These are phyloP conservation scores for Colletotrichum trifolii DNA, from an alignment of 2,329 filamentous ascomycete species.

Conservation along the genomic window DNA sequence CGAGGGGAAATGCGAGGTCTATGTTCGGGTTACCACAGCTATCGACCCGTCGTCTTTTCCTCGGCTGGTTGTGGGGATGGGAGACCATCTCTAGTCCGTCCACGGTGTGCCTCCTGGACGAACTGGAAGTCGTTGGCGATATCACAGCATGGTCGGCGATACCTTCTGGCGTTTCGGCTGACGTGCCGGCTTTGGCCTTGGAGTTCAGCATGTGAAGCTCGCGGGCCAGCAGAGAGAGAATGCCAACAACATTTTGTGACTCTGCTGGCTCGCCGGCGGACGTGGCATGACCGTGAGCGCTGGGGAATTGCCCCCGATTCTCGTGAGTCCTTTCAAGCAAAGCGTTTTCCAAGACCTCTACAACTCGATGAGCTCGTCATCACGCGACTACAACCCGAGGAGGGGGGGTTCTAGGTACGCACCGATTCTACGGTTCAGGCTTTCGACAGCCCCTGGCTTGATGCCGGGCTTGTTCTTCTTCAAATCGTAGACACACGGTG, in stretches of 20 bases:
- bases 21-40: conserved; percentile 41
- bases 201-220: conserved; percentile 39
- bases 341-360: conserved; percentile 35
- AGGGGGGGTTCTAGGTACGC: neutral
- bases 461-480: conserved; percentile 42
- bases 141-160: conserved; percentile 8
- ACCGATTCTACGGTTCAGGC: conserved; percentile 40
- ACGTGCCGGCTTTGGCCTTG: neutral
- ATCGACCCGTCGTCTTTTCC: conserved; percentile 39
- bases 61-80: conserved; percentile 28
- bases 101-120: conserved; percentile 8
- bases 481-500: conserved; percentile 40
- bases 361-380: neutral
- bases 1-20: conserved; percentile 35
- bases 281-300: neutral
- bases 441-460: conserved; percentile 40
- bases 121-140: conserved; percentile 28
- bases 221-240: conserved; percentile 37
- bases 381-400: neutral
- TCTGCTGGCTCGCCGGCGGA: conserved; percentile 8
- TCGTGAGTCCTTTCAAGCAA: conserved; percentile 26
- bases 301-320: neutral
- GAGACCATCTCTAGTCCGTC: conserved; percentile 23
- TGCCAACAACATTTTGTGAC: conserved; percentile 35
- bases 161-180: conserved; percentile 14